Base-by-base conservation (phyloP, 495 filamentous ascomycete species). In the Parathielavia hyrcaniae region DNA sequence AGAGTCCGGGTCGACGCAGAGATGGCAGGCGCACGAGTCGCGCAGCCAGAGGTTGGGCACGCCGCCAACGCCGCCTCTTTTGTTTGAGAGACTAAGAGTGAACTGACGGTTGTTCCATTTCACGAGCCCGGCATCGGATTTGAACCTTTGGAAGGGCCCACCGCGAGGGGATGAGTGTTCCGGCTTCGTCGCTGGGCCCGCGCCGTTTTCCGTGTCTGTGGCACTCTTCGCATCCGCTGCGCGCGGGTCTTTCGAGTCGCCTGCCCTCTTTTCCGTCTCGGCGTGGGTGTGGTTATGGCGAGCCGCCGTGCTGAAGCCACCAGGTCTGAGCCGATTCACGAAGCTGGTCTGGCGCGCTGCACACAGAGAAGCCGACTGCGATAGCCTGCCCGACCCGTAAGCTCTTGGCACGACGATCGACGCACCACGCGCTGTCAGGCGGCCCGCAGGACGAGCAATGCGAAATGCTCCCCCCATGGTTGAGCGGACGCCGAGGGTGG, bases 1-100 rank as follows among this genome's bases (percentile, higher is more conserved):
- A 0, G 90, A 91, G 53, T 86, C 80, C 2, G 81, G 79, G 69
- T 96, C 84, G 41, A 92, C 79, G 70, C 92, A 96, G 4, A 22
- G 61, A 4, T 77, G 66, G 63, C 92, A 96, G 39, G 75, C 63
- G 69, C 92, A 97, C 40, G 79, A 64, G 66, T 97, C 91, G 34
- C 91, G 86, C 17, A 96, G 80, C 68, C 83, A 86, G 47, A 82
- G 53, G 35, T 39, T 22, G 7, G 39, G 30, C 20, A 34, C 1
- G 16, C 32, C 46, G 3, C 12, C 6, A 13, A 3, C 20, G 17
- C 1, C 19, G 13, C 5, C 23, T 3, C 26, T 6, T 4, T n/a
- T 2, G 46, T 34, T 14, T 13, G 1, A 8, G 26, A n/a, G 32
- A 4, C 46, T 23, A 14, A 49, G 17, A 7, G 1, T 49, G 12